A percentile compares a stretch with the other conserved stretches of the same genome.
Conservation (phyloP, 768 basidiomycete genomes). For the Asterophora lycoperdoides region DNA sequence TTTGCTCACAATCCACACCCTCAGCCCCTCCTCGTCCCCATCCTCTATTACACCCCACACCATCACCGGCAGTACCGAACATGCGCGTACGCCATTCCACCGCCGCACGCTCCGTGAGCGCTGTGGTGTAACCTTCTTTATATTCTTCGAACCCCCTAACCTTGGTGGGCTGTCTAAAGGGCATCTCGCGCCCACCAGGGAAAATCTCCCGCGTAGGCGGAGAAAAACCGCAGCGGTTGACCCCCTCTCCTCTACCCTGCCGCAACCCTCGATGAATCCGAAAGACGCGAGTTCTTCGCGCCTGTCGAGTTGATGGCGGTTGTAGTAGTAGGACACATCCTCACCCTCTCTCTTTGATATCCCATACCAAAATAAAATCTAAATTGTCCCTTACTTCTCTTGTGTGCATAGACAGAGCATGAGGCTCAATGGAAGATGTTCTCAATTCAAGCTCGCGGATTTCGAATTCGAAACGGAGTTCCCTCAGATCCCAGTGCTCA, state of each 20-base stretch:
- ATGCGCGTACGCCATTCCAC: not conserved
- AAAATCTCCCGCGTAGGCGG: constrained; percentile 5
- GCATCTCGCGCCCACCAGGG: constrained; percentile 7
- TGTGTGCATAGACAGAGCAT: too few species aligned
- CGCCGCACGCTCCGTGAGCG: constrained; percentile 6
- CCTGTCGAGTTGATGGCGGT: not conserved
- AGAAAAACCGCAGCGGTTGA: not conserved
- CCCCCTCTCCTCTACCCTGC: not conserved
- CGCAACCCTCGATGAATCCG: not conserved
- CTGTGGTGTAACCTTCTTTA: constrained; percentile 8
- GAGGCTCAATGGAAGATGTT: too few species aligned
- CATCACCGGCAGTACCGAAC: not conserved
- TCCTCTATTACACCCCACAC: too few species aligned
- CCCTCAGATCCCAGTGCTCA: too few species aligned
- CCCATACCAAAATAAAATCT: too few species aligned
- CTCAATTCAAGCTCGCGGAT: too few species aligned
- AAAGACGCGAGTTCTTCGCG: not conserved
- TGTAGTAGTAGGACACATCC: not conserved
- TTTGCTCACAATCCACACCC: too few species aligned
- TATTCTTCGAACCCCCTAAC: constrained; percentile 1
- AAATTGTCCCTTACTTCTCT: too few species aligned
- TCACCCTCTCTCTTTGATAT: not conserved
- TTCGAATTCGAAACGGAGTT: too few species aligned
- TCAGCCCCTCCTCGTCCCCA: too few species aligned
- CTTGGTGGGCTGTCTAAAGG: constrained; percentile 11